Evolutionary conservation across 2,329 filamentous ascomycete genomes (phyloP).

Genomic region (Colletotrichum truncatum): DNA sequence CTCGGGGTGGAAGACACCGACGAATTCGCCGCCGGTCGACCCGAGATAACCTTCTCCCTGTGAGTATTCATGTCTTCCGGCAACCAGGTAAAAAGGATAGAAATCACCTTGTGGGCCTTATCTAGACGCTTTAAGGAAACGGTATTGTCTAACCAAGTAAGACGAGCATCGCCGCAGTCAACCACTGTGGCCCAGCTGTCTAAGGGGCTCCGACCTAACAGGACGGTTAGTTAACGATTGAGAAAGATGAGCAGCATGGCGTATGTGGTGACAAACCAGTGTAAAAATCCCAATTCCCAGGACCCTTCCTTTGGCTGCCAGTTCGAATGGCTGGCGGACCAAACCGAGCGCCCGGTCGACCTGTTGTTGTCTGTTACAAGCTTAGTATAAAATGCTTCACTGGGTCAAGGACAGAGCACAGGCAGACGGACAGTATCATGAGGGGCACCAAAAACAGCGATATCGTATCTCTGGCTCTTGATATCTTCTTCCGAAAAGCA

Average conservation of each 20-base stretch:
- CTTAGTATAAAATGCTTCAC: neutral
- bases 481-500: conserved; percentile 34
- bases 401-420: neutral
- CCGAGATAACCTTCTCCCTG: conserved; percentile 39
- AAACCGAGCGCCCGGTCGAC: conserved; percentile 39
- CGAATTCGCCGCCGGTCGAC: conserved; percentile 49
- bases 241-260: neutral
- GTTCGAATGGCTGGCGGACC: conserved; percentile 38
- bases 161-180: conserved; percentile 82
- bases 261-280: conserved; percentile 27
- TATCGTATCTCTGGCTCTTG: conserved; percentile 33
- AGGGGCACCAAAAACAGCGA: conserved; percentile 40
- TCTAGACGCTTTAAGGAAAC: conserved; percentile 79
- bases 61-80: neutral
- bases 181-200: conserved; percentile 55
- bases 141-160: conserved; percentile 81
- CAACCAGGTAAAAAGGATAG: neutral
- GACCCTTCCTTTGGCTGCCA: conserved; percentile 35
- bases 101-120: conserved; percentile 65
- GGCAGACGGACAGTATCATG: conserved; percentile 37
- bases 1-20: conserved; percentile 54
- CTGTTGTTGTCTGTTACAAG: conserved; percentile 32
- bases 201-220: conserved; percentile 21
- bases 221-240: conserved; percentile 29
- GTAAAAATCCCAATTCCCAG: conserved; percentile 36